Base-by-base conservation (phyloP, 805 yeast species). In the Teunomyces kruisii region DNA sequence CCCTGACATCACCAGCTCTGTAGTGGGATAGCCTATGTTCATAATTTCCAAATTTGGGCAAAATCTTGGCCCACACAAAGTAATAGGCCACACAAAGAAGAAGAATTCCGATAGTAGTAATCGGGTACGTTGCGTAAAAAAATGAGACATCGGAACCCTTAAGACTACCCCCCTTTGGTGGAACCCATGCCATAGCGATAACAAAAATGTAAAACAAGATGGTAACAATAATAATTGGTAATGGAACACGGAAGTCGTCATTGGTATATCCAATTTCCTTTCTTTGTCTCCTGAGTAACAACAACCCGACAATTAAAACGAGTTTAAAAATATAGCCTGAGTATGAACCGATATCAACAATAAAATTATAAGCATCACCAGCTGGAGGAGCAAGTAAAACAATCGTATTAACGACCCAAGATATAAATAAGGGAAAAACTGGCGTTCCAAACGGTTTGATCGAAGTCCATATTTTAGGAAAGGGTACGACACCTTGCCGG, bases 81-180 rank as follows among this genome's bases (percentile, higher is more conserved):
- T 70, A 72, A 46, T 72, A 72, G 8, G 41, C 43, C 27, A 58
- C 53, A 55, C 75, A 72, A 4, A 64, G 41, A 3, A 44, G 24
- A 16, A 71, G 44, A 2, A 72, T 43, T 1, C 74, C 74, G 42
- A 71, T 53, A 2, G 71, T 62, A 10, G 65, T 60, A 12, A 70
- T 49, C n/a, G 75, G 70, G 48, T 72, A 71, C 0, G 75, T 64
- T 14, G 70, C 68, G 49, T 72, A 72, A 52, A 72, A 71, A 51
- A 72, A 72, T 4, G 71, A 57, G 16, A 70, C 74, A 49, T 72
- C 76, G 38, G 67, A 57, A 6, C 76, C 76, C 28, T 53, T 69
- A 46, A 70, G 57, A 2, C 68, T 56, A 2, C 72, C 72, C 32
- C 48, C 50, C 43, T 61, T 51, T 19, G 76, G 76, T 22, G 76